phyloP scores from a whole-genome alignment of 2,329 filamentous ascomycete genomes.

The Raffaelea arxii region DNA sequence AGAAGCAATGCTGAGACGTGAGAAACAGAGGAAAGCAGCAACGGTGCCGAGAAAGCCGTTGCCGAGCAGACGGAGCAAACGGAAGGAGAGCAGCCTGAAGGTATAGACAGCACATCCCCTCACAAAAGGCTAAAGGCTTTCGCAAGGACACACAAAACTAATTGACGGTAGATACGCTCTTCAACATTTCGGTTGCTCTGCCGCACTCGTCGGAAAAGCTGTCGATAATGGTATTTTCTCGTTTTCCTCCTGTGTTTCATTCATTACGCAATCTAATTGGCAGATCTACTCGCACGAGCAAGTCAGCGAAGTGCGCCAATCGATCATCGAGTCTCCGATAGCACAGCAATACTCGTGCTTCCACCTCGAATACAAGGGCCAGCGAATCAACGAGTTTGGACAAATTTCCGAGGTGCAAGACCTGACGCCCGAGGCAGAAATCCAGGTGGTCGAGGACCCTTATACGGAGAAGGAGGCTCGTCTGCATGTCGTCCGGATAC shows the following conservation, averaged over 20 bases:
- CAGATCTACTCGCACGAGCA: conserved; percentile 90
- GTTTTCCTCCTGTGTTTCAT: conserved; percentile 3
- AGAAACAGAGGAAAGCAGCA: conserved; percentile 4
- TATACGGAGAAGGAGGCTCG: conserved; percentile 98
- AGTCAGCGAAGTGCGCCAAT: conserved; percentile 93
- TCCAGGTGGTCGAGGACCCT: conserved; percentile 80
- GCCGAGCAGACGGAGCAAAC: conserved; percentile 12
- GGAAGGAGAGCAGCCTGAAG: conserved; percentile 20
- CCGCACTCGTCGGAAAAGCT: conserved; percentile 72
- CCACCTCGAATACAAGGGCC: conserved; percentile 83
- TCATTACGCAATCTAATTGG: conserved; percentile 5
- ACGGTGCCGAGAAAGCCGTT: conserved; percentile 9
- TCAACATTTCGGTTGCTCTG: conserved; percentile 64
- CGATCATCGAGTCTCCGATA: conserved; percentile 83
- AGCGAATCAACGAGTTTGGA: conserved; percentile 90
- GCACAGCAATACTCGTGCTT: conserved; percentile 99
- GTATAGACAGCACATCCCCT: conserved; percentile 14
- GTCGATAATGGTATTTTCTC: conserved; percentile 65
- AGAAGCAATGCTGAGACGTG: neutral
- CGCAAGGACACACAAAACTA: neutral
- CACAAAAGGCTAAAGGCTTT: no score
- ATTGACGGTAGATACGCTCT: conserved; percentile 33
- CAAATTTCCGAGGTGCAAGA: conserved; percentile 82
- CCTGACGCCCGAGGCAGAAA: conserved; percentile 65
- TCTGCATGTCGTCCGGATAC: conserved; percentile 82